Base-by-base conservation (phyloP, 2,329 filamentous ascomycete species). In the Sporothrix protearum region DNA sequence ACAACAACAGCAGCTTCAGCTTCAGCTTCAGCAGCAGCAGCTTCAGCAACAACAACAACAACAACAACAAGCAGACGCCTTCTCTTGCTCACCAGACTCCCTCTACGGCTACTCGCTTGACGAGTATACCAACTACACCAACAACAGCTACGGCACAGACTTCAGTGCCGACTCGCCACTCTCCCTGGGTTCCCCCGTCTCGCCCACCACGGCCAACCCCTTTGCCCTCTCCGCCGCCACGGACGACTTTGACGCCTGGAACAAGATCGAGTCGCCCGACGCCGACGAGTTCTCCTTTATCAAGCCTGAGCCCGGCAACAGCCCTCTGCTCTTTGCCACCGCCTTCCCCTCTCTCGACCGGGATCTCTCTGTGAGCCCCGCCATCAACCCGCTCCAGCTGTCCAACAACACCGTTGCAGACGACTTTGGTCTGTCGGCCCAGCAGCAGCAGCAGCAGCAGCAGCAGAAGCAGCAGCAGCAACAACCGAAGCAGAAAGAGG, bases 311-410 rank as follows among this genome's bases (percentile, higher is more conserved):
- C 76, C 78, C 45, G 76, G 76, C 25, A 78, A 77, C 74, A 78
- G 75, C 70, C 76, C 77, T 9, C 68, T 78, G 30, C 74, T 80
- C 67, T 75, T 74, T 19, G 49, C 73, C 33, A 70, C 75, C 10
- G 73, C 77, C 16, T 75, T 78, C 66, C 75, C 76, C 0, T 53
- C 73, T 16, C 47, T 69, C 19, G 55, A 14, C 28, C 73, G 71
- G 12, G 74, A 76, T 70, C 42, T 75, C 25, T 71, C 76, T 49
- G 66, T 78, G 70, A 81, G 78, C 77, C 78, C 80, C 4, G 77
- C 77, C 42, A 77, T 81, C 71, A 78, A 81, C 75, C 80, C 80
- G 30, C 75, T 79, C 74, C 78, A 80, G 36, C 78, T 81, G 2
- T 74, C 76, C 28, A 72, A 68, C 71, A 64, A 47, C 57, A 67